Percentiles rank a stretch among this genome's conserved stretches.
phyloP scores from a whole-genome alignment of 2,329 filamentous ascomycete species.

The Diaporthe caulivora region DNA sequence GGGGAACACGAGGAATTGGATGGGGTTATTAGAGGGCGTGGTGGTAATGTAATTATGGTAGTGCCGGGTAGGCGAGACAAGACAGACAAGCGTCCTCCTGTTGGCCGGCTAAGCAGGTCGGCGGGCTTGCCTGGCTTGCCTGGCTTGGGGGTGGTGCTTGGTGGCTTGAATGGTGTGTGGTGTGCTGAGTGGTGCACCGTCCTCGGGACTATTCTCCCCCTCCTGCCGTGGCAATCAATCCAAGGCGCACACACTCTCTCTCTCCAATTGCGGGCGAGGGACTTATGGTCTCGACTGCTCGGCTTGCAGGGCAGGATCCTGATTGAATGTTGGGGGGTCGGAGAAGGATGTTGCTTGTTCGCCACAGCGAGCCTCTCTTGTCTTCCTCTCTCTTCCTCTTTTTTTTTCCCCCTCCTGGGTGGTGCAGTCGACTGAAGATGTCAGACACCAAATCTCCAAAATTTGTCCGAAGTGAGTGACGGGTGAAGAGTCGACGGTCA shows the following conservation, averaged over 20 bases:
- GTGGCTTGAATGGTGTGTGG: conserved; percentile 19
- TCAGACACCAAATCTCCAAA: conserved; percentile 7
- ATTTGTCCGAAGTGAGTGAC: conserved; percentile 17
- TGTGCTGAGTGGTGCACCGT: conserved; percentile 2
- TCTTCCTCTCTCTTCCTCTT: not conserved
- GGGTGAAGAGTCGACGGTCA: conserved; percentile 16
- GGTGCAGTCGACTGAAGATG: not conserved
- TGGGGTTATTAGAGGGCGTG: conserved; percentile 1
- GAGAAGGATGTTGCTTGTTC: conserved; percentile 26
- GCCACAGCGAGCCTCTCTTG: not conserved
- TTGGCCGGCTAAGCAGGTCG: conserved; percentile 22
- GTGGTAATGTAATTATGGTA: not conserved
- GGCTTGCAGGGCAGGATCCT: conserved; percentile 16
- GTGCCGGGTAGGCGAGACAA: conserved; percentile 18
- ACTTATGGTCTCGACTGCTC: conserved; percentile 2
- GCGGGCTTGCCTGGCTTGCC: conserved; percentile 15
- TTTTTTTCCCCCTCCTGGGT: not conserved
- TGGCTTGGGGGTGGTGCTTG: conserved; percentile 17
- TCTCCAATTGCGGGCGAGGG: conserved; percentile 20
- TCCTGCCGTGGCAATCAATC: conserved; percentile 26
- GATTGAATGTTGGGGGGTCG: conserved; percentile 19
- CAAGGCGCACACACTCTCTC: not conserved
- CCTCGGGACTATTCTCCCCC: conserved; percentile 8
- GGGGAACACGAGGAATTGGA: conserved; percentile 18
- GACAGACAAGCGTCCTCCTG: not conserved